Evolutionary conservation across 768 basidiomycete genomes (phyloP).

Genomic region (Auricularia auricula-judae): DNA sequence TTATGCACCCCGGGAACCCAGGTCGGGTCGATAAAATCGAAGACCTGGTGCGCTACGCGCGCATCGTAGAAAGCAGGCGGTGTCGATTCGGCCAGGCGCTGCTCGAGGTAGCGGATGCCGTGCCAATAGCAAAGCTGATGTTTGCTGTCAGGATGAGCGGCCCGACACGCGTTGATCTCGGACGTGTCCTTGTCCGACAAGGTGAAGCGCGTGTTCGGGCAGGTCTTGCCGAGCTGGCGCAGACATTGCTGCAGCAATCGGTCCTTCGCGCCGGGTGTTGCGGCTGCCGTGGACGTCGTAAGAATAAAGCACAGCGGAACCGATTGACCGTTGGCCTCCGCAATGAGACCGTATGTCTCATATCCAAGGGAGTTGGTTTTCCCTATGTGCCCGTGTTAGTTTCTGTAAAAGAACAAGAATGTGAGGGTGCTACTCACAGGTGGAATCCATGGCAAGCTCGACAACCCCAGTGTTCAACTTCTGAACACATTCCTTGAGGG

Average conservation of each 20-base stretch:
- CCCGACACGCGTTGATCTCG: not conserved
- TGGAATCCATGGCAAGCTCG: not conserved
- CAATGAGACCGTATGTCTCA: not conserved
- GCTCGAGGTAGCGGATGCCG: not conserved
- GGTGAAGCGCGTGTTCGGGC: not conserved
- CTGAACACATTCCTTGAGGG: not conserved
- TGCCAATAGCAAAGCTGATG: conserved; percentile 3
- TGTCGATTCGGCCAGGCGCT: conserved; percentile 10
- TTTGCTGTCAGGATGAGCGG: not conserved
- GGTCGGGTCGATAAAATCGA: conserved; percentile 16
- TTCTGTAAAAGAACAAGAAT: not conserved
- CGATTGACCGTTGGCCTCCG: not conserved
- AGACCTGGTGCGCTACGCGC: conserved; percentile 8
- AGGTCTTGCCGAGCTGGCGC: not conserved
- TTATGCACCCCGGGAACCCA: conserved; percentile 14
- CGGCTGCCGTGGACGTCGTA: not conserved
- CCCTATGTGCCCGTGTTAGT: not conserved
- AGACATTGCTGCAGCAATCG: not conserved
- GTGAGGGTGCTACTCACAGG: not conserved
- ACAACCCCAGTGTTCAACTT: not conserved
- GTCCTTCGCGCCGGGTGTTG: not conserved
- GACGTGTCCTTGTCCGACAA: conserved; percentile 6
- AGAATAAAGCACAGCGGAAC: not conserved
- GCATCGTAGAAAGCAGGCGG: conserved; percentile 14
- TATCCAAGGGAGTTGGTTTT: not conserved